A percentile compares a stretch with the other conserved stretches of the same genome.
These are phyloP conservation scores for Mortierella sp. DNA, from an alignment of 371 early-diverging fungal species.

Conservation along the genomic window DNA sequence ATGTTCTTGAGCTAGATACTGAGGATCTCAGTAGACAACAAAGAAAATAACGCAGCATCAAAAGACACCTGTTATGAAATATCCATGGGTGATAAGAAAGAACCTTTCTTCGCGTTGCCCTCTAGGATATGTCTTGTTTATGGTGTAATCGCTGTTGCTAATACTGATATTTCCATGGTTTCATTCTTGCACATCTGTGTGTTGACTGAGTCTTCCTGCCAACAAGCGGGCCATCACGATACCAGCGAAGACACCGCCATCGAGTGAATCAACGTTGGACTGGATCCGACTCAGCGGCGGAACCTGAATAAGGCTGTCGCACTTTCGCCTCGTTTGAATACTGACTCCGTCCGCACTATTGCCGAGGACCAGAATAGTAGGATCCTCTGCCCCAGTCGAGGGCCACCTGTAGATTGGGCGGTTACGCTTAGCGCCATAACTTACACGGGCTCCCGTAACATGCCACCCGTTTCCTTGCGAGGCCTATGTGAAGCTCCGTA, in stretches of 20 bases:
- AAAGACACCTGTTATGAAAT: too few species aligned
- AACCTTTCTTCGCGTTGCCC: too few species aligned
- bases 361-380: constrained; percentile 65
- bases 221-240: constrained; percentile 50
- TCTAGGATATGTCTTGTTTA: too few species aligned
- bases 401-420: constrained; percentile 8
- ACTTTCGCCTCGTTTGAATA: constrained; percentile 33
- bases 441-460: constrained; percentile 57
- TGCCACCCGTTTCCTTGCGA: constrained; percentile 63
- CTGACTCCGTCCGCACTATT: constrained; percentile 62
- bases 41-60: background rate
- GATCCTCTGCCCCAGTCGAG: constrained; percentile 9
- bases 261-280: constrained; percentile 58
- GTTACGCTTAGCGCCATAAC: constrained; percentile 1
- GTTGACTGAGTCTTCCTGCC: constrained; percentile 3
- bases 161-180: too few species aligned
- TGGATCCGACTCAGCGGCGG: constrained; percentile 25
- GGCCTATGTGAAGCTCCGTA: background rate
- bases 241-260: constrained; percentile 65
- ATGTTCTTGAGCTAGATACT: constrained; percentile 63
- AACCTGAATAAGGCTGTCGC: constrained; percentile 56
- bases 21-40: constrained; percentile 10
- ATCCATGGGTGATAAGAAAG: too few species aligned
- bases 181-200: too few species aligned
- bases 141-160: too few species aligned